Evolutionary conservation across 148 eudicot genomes (phyloP), one percentile per base, ranked within the genome.

Genomic region (Spergularia bocconei): DNA sequence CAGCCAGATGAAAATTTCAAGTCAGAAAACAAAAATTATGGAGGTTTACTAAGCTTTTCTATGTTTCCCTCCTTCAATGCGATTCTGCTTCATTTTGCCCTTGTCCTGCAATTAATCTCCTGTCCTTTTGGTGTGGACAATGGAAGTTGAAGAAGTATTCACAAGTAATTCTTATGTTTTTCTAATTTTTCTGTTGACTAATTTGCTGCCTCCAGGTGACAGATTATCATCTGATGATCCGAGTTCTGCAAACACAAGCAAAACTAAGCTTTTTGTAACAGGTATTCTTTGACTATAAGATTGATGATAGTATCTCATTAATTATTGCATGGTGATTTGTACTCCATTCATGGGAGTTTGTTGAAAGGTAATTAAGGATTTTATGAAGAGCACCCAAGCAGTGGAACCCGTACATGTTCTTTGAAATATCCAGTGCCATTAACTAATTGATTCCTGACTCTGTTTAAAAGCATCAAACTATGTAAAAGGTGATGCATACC

Each of bases 221-320:
- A 77, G 71, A 77, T 52, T 73, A 63, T 52, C 47, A 48, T 76
- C 72, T 47, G 70, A 75, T 74, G 82, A 85, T 71, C 79, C 82
- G n/a, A 80, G 74, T 73, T 75, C 84, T 69, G 75, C 82, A 39
- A 77, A 86, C 70, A 75, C 85, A 23, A 80, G 83, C 78, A 85
- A 91, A 72, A 95, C 90, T 87, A 95, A 95, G 83, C 91, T 95
- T 77, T 95, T 95, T 69, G 80, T 95, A 72, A 88, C 97, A 72
- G 98, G 98, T 90, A 83, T 8, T 19, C 56, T 20, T 44, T 78
- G 69, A 17, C n/a, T 41, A 7, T 48, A 25, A 50, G 75, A 20
- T 10, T 70, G 20, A 12, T 62, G n/a, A 25, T 16, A 14, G 5
- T 67, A 13, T 5, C 55, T 25, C 16, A 68, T 33, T 75, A 10